Conservation (phyloP, 495 filamentous ascomycete species). For the Penicillium roqueforti region DNA sequence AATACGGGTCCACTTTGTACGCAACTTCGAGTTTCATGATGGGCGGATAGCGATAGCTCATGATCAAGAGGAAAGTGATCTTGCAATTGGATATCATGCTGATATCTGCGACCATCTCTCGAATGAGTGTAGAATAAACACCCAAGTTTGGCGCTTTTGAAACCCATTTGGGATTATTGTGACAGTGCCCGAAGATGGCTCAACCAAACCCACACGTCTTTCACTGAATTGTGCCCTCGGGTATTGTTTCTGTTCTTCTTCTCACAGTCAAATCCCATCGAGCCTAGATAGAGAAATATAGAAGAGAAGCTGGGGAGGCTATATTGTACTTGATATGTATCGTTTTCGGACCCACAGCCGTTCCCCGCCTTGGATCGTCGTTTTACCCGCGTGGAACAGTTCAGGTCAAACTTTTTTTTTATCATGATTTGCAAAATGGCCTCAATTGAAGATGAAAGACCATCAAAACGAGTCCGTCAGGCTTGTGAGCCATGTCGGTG, state of each 20-base stretch:
- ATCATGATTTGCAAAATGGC: not conserved
- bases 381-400: not conserved
- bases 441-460: conserved; percentile 25
- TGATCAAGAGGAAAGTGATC: not conserved
- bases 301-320: not conserved
- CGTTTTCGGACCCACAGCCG: not conserved
- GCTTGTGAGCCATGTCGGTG: conserved; percentile 45
- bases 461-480: conserved; percentile 37
- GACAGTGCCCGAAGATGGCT: not conserved
- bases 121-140: not conserved
- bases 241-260: not conserved
- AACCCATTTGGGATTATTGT: not conserved
- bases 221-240: not conserved
- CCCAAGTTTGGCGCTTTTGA: not conserved
- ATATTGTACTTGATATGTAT: not conserved
- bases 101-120: not conserved
- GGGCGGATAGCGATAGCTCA: not conserved
- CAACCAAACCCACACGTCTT: not conserved
- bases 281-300: not conserved
- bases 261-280: not conserved
- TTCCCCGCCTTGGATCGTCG: not conserved
- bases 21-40: not conserved
- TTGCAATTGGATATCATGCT: not conserved
- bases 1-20: not conserved
- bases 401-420: not conserved